A percentile compares a stretch with the other conserved stretches of the same genome.
Conservation (phyloP, 768 basidiomycete genomes). For the Amanita rubescens region DNA sequence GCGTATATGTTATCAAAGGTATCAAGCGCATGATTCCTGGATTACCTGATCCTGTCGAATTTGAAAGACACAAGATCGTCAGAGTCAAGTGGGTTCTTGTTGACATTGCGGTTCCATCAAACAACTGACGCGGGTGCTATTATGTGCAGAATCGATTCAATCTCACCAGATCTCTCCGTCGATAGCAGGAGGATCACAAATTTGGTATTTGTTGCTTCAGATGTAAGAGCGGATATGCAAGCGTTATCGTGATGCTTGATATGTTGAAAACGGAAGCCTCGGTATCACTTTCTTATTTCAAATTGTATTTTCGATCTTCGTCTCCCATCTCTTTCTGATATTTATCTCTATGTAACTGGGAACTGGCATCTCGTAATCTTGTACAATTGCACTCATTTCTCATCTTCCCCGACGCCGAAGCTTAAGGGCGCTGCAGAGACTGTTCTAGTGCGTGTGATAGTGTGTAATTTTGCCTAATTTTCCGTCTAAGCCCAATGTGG, state of each 20-base stretch:
- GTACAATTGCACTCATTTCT: no score
- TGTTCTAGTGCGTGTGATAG: no score
- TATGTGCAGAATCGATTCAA: conserved; percentile 18
- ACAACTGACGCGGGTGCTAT: background rate
- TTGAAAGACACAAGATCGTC: conserved; percentile 44
- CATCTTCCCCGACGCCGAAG: no score
- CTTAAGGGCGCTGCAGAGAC: no score
- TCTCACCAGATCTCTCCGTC: conserved; percentile 2
- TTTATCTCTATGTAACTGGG: no score
- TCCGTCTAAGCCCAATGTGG: no score
- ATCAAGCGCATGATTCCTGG: conserved; percentile 32
- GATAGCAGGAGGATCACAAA: conserved; percentile 45
- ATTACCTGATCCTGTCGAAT: conserved; percentile 24
- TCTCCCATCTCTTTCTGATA: no score
- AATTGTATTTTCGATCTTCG: no score
- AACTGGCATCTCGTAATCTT: no score
- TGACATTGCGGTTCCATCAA: background rate
- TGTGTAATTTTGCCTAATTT: no score
- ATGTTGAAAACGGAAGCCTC: background rate
- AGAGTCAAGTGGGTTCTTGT: conserved; percentile 38
- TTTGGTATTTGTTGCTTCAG: conserved; percentile 42
- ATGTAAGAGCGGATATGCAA: conserved; percentile 24
- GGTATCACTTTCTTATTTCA: no score
- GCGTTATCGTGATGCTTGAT: background rate
- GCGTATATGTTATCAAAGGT: conserved; percentile 45